Evolutionary conservation across 306 rosid species (phyloP).

Genomic region (Begonia loranthoides): DNA sequence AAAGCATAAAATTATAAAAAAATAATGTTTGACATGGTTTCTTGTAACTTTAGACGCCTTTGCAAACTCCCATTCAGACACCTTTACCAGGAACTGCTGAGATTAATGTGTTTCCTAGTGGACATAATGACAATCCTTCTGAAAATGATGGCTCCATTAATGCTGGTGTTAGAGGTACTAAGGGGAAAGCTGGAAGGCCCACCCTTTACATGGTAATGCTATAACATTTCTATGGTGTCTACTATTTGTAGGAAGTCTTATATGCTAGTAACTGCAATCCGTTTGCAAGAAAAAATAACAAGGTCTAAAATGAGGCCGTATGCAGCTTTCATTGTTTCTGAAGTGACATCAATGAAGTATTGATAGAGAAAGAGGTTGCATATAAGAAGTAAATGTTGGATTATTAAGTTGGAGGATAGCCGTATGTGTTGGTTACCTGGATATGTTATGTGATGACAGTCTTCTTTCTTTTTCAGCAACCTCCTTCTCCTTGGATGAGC

Average conservation of each 20-base stretch:
- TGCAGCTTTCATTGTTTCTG: background rate
- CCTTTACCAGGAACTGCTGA: slow-evolving; percentile 81
- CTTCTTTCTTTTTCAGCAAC: slow-evolving; percentile 47
- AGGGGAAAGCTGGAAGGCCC: slow-evolving; percentile 60
- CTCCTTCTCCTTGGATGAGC: slow-evolving; percentile 91
- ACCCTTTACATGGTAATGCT: slow-evolving; percentile 55
- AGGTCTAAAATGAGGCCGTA: background rate
- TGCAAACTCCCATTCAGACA: slow-evolving; percentile 89
- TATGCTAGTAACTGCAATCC: too few relatives aligned
- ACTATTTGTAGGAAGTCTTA: background rate
- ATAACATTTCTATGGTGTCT: background rate
- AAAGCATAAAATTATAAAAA: too few relatives aligned
- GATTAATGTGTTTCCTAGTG: slow-evolving; percentile 53
- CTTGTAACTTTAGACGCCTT: slow-evolving; percentile 50
- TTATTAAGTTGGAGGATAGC: too few relatives aligned
- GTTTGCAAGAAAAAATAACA: too few relatives aligned
- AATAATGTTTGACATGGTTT: background rate
- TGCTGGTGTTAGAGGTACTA: slow-evolving; percentile 28
- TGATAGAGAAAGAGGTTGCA: too few relatives aligned
- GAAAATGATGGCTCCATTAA: slow-evolving; percentile 51
- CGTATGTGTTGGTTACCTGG: background rate
- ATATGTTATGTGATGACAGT: slow-evolving; percentile 7
- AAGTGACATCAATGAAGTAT: too few relatives aligned
- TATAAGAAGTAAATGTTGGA: too few relatives aligned
- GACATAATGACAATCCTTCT: slow-evolving; percentile 59